Base-by-base conservation (phyloP, 1,139 yeast species). In the Pichia sp. region DNA sequence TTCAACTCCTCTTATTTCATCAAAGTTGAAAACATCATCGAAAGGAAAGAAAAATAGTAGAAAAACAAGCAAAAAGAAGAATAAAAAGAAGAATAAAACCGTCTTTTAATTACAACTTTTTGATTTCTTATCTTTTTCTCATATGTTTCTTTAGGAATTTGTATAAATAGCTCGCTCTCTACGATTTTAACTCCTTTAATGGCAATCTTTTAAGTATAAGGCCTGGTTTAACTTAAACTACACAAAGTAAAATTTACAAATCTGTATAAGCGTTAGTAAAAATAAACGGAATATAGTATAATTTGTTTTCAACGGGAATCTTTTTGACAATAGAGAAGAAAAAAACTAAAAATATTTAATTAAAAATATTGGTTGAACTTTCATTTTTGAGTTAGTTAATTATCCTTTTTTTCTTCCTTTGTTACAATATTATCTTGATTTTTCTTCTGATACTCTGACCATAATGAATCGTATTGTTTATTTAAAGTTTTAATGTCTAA, bases 381-480 rank as follows among this genome's bases (percentile, higher is more conserved):
- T 27, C 9, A 3, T n/a, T 11, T 9, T 28, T 25, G 18, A 16
- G 9, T 43, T 25, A n/a, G 5, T 36, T 41, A 42, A 22, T 48
- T 45, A 28, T 53, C 48, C 16, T 48, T 45, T 28, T 48, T 45
- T 10, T 44, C 45, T 9, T 28, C 41, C 6, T 10, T 22, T 6
- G 42, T 22, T 13, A 42, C 45, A 5, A 16, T 14, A 13, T 43
- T 16, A 43, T 54, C 57, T 44, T 67, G 68, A 42, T 69, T 68
- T 42, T 78, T 72, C 39, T 67, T 68, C 58, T 82, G 81, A 62
- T 80, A 83, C 25, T 79, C 76, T 25, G 63, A 68, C 64, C 80
- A 84, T 56, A 80, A 67, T 3, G 81, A 80, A 34, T 69, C 66
- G 53, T 83, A 70, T 64, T 84, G 89, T 55, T 72, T 75, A 61